These are phyloP conservation scores for Chiua virens DNA, from an alignment of 768 basidiomycete genomes.

Conservation along the genomic window DNA sequence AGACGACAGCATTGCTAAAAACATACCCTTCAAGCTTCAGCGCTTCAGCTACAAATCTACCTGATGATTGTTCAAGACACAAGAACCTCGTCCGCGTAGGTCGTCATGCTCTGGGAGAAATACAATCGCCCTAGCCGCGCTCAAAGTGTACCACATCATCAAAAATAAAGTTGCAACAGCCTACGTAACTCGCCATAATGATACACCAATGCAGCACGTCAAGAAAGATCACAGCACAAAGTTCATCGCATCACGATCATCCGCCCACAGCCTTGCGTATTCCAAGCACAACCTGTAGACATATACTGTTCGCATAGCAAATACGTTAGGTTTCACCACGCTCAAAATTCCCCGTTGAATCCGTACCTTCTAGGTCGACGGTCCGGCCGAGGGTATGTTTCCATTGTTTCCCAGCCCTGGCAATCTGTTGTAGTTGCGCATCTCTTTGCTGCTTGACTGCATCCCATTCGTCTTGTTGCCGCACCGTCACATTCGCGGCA, in stretches of 20 bases:
- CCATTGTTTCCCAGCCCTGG: slow-evolving; percentile 92
- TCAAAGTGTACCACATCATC: too few relatives aligned
- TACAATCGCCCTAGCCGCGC: too few relatives aligned
- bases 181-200: too few relatives aligned
- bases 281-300: slow-evolving; percentile 87
- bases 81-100: too few relatives aligned
- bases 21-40: too few relatives aligned
- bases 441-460: slow-evolving; percentile 58
- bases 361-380: slow-evolving; percentile 89
- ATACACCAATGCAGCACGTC: not conserved
- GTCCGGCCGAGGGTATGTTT: slow-evolving; percentile 78
- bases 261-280: slow-evolving; percentile 82
- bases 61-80: too few relatives aligned
- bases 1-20: too few relatives aligned
- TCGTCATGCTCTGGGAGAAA: too few relatives aligned
- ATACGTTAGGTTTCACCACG: not conserved
- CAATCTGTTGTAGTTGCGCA: slow-evolving; percentile 73
- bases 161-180: too few relatives aligned
- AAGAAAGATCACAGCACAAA: slow-evolving; percentile 26
- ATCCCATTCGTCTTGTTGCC: slow-evolving; percentile 31
- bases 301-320: slow-evolving; percentile 52
- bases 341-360: too few relatives aligned
- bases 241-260: slow-evolving; percentile 77
- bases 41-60: too few relatives aligned
- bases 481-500: slow-evolving; percentile 49